A percentile compares a stretch with the other conserved stretches of the same genome.
Conservation (phyloP, 768 basidiomycete species). For the Boletus vinaceobasis region DNA sequence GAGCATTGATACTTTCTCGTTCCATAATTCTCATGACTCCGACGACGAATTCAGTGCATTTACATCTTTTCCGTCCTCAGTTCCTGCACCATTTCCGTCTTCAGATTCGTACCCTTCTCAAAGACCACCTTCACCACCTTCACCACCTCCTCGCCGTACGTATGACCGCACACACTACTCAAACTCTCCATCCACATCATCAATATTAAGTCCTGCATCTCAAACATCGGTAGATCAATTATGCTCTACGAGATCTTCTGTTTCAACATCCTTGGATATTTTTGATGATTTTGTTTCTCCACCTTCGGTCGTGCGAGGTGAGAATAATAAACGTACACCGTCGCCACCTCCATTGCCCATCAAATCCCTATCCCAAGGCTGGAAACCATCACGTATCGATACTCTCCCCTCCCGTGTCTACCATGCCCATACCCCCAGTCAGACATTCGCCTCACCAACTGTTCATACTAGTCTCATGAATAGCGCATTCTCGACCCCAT, state of each 20-base stretch:
- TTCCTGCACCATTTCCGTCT: slow-evolving; percentile 4
- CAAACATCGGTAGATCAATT: slow-evolving; percentile 21
- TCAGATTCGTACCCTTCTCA: slow-evolving; percentile 8
- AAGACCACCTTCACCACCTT: slow-evolving; percentile 23
- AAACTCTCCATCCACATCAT: slow-evolving; percentile 27
- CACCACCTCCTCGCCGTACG: slow-evolving; percentile 28
- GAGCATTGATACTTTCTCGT: slow-evolving; percentile 1
- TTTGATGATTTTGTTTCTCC: slow-evolving; percentile 49
- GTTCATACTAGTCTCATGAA: slow-evolving; percentile 15
- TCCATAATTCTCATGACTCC: slow-evolving; percentile 28
- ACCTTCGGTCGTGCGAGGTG: slow-evolving; percentile 1
- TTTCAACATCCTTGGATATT: slow-evolving; percentile 38
- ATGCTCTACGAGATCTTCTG: slow-evolving; percentile 20
- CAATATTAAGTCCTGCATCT: slow-evolving; percentile 20
- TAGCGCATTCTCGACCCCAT: slow-evolving; percentile 7
- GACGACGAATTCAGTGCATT: slow-evolving; percentile 55
- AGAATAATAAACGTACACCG: slow-evolving; percentile 35
- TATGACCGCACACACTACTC: slow-evolving; percentile 22
- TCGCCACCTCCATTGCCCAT: slow-evolving; percentile 45
- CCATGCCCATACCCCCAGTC: slow-evolving; percentile 21
- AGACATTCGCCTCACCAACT: slow-evolving; percentile 11
- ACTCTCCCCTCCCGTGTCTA: slow-evolving; percentile 8
- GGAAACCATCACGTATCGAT: slow-evolving; percentile 10
- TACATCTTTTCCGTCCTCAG: slow-evolving; percentile 29
- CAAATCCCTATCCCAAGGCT: slow-evolving; percentile 23